Evolutionary conservation across 495 filamentous ascomycete species (phyloP), one percentile per base, ranked within the genome.

Genomic region (Talaromyces adpressus): DNA sequence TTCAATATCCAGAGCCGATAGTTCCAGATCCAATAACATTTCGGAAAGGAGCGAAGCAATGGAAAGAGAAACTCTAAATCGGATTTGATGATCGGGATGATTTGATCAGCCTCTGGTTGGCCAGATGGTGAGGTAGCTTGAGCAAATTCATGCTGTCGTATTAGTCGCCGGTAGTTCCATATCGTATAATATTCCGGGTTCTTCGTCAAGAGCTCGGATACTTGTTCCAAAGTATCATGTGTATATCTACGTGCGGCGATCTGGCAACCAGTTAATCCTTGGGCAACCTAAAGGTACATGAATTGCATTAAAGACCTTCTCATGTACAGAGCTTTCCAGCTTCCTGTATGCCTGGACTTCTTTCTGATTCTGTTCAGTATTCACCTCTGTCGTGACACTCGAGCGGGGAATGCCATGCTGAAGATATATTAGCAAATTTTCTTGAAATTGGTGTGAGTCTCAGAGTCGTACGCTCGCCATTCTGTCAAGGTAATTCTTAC

Each of bases 1-100:
- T 87, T 77, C 18, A 99, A 78, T 1, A 92, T 77, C 94, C 95
- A 98, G 12, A 87, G 75, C n/a, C 94, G 88, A 75, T 97, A 91
- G 72, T 95, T 96, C 94, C 94, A 99, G 51, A 99, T 91, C 92
- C 94, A 97, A 79, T 99, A 99, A 79, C 94, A 98, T 77, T 99
- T 99, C 25, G 94, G 95, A 68, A 84, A 91, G 65, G 91, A 84
- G 36, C 85, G 80, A 41, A 98, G 85, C 12, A 99, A 81, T 2
- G 91, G 91, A 41, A 97, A 81, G 41, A 92, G 84, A 71, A 97
- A 94, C 25, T 75, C 72, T 27, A 98, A 80, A 68, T 98, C 94
- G 65, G 77, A 82, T 49, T 87, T 81, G 72, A 84, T 78, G 64
- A 89, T 75, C 34, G 81, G 77, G 32, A 84, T 76, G 53, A 76